Evolutionary conservation across 2,329 filamentous ascomycete species (phyloP).

Genomic region (Taxawa tesnikishii): DNA sequence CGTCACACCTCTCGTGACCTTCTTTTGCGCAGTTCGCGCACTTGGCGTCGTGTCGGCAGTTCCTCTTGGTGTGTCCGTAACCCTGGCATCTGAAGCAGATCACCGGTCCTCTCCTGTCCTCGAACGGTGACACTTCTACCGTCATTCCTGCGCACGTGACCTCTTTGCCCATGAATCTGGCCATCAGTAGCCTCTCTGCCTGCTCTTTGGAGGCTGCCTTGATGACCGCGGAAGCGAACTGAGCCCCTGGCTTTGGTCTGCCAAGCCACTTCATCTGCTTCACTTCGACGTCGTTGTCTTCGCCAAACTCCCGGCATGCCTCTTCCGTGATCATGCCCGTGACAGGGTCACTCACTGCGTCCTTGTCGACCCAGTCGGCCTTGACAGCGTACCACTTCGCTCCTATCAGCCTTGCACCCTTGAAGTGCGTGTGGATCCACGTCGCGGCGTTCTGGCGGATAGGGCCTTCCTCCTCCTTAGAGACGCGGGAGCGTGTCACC

Average conservation of each 20-base stretch:
- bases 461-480: constrained; percentile 1
- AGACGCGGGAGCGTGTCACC: constrained; percentile 2
- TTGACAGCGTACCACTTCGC: constrained; percentile 2
- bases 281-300: constrained; percentile 2
- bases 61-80: constrained; percentile 4
- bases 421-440: constrained; percentile 2
- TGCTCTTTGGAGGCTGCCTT: constrained; percentile 2
- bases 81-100: constrained; percentile 1
- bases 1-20: constrained; percentile 3
- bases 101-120: constrained; percentile 4
- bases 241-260: constrained; percentile 1
- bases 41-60: constrained; percentile 3
- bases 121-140: constrained; percentile 2
- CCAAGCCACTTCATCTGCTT: constrained; percentile 3
- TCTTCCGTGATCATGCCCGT: not conserved
- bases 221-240: constrained; percentile 1
- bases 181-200: not conserved
- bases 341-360: not conserved
- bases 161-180: not conserved
- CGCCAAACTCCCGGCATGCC: not conserved
- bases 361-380: constrained; percentile 1
- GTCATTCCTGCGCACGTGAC: not conserved
- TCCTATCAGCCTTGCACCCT: constrained; percentile 4
- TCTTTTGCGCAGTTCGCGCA: constrained; percentile 4
- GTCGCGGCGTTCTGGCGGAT: too few relatives aligned